Base-by-base conservation (phyloP, 768 basidiomycete genomes). In the Agaricus subrufescens region DNA sequence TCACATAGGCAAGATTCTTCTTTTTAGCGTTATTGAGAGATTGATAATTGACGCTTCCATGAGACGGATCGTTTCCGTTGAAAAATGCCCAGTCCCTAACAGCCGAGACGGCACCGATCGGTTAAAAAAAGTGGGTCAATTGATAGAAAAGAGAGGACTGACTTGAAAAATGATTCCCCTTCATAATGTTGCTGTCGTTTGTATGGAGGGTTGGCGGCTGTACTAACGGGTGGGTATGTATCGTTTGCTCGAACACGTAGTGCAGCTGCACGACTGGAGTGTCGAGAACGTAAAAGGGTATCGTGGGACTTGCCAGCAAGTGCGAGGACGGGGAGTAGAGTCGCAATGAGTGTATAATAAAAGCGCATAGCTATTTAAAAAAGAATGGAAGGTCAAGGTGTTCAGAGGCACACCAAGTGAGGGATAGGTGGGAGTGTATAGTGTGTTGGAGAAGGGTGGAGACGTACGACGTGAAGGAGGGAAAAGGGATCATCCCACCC, bases 31-130 rank as follows among this genome's bases (percentile, higher is more conserved):
- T 66, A 3, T 69, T 62, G 61, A 71, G 65, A 38, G 61, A 69
- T 57, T 81, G 71, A 65, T 81, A 91, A 53, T 81, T 75, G 47
- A 91, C 89, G 26, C 69, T 70, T n/a, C 90, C 89, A 61, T 81
- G 69, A 0, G 89, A 91, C 2, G 89, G 89, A 69, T 91, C 89
- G 11, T 67, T 8, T 6, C 61, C 70, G 12, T 73, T 74, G 70
- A 81, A 89, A 71, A 88, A 91, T 37, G 83, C 69, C 84, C 85
- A 90, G 43, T 80, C 60, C 47, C 87, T 89, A 31, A 7, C 8
- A 34, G 34, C 7, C 34, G 39, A 34, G 10, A 26, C 2, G 4
- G 2, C 19, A 11, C 11, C 34, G 34, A 34, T 34, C 34, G 7
- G 34, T 25, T 19, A 26, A 26, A 26, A 7, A 37, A 46, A 26